Evolutionary conservation across 768 basidiomycete species (phyloP).

Genomic region (Mycena alexandri): DNA sequence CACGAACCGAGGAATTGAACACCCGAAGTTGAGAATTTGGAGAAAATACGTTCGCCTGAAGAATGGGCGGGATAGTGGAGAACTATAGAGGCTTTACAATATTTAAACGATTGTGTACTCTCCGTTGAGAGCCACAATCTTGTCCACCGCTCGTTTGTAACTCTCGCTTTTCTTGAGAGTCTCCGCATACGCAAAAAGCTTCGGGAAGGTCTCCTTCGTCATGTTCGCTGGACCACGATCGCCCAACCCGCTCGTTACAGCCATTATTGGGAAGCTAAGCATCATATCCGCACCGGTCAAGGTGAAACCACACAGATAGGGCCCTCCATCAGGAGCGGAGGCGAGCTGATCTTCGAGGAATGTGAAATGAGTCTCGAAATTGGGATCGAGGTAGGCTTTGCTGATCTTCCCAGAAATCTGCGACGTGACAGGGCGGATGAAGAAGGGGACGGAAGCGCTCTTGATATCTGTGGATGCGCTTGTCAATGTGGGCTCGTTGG

Average conservation of each 20-base stretch:
- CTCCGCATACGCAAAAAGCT: conserved; percentile 32
- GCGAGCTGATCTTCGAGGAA: conserved; percentile 36
- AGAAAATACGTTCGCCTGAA: too few relatives aligned
- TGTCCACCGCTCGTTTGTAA: conserved; percentile 35
- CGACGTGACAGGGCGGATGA: conserved; percentile 31
- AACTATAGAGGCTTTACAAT: neutral
- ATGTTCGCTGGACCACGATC: conserved; percentile 6
- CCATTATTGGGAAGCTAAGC: conserved; percentile 28
- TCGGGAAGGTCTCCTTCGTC: conserved; percentile 28
- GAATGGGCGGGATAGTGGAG: too few relatives aligned
- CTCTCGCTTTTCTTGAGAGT: conserved; percentile 24
- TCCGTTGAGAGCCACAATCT: conserved; percentile 34
- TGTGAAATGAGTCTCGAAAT: conserved; percentile 23
- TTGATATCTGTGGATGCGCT: conserved; percentile 20
- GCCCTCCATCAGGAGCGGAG: conserved; percentile 28
- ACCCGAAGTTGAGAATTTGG: too few relatives aligned
- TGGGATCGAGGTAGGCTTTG: conserved; percentile 16
- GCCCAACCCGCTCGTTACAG: conserved; percentile 1
- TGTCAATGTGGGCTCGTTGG: too few relatives aligned
- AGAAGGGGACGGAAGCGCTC: conserved; percentile 30
- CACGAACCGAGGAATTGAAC: too few relatives aligned
- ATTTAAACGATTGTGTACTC: conserved; percentile 19
- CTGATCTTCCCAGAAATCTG: conserved; percentile 18
- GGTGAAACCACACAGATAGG: conserved; percentile 29
- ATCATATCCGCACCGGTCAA: conserved; percentile 35